Conservation (phyloP, 768 basidiomycete genomes). For the Scleroderma bovista region DNA sequence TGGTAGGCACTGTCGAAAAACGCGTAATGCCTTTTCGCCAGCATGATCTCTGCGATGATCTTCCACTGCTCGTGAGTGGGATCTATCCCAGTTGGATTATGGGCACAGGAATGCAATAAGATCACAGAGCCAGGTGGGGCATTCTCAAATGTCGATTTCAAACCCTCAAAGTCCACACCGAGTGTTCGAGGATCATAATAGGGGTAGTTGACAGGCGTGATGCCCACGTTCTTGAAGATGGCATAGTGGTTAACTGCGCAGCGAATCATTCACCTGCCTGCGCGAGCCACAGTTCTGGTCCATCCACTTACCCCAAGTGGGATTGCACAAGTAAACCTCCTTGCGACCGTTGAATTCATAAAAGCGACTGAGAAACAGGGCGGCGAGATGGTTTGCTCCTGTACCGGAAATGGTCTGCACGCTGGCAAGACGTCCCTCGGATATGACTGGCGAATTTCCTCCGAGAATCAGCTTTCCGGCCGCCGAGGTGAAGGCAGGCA, state of each 20-base stretch:
- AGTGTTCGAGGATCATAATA: constrained; percentile 93
- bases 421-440: constrained; percentile 65
- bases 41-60: constrained; percentile 64
- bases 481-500: constrained; percentile 73
- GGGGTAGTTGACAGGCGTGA: constrained; percentile 82
- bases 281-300: neutral
- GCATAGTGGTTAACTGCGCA: constrained; percentile 77
- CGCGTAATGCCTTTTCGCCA: constrained; percentile 72
- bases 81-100: constrained; percentile 96
- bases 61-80: constrained; percentile 87
- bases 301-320: constrained; percentile 80
- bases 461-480: constrained; percentile 85
- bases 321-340: constrained; percentile 80
- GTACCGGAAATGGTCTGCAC: constrained; percentile 96
- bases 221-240: constrained; percentile 86
- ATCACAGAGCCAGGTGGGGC: constrained; percentile 80
- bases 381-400: constrained; percentile 92
- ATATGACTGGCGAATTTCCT: constrained; percentile 59
- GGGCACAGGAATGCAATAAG: constrained; percentile 90
- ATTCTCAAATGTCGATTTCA: constrained; percentile 50
- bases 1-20: constrained; percentile 98
- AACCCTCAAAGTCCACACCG: constrained; percentile 73
- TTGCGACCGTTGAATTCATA: constrained; percentile 66
- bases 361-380: constrained; percentile 76
- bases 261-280: neutral